Percentiles rank a stretch among this genome's conserved stretches.
Evolutionary conservation across 2,329 filamentous ascomycete genomes (phyloP).

Genomic region (Fusarium sp.): DNA sequence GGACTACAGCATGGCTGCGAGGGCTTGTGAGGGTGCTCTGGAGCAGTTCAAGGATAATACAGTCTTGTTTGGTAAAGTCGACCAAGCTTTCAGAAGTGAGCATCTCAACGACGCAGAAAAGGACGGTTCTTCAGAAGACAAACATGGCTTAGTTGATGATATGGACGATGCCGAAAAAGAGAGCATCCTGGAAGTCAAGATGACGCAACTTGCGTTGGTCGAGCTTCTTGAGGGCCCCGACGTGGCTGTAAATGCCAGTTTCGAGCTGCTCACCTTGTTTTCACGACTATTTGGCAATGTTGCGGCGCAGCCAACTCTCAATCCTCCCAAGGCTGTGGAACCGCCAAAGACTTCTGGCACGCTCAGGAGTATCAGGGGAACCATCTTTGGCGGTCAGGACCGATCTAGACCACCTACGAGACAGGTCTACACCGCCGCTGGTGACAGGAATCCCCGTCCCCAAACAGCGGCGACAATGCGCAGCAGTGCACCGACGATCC

Average conservation of each 20-base stretch:
- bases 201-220: conserved; percentile 88
- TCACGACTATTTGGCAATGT: conserved; percentile 77
- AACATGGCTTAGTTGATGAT: conserved; percentile 73
- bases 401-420: conserved; percentile 57
- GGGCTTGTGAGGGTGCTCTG: conserved; percentile 89
- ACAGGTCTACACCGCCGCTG: conserved; percentile 50
- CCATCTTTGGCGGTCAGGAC: conserved; percentile 77
- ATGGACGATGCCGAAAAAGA: conserved; percentile 89
- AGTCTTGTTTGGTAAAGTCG: conserved; percentile 74
- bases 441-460: conserved; percentile 52
- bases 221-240: conserved; percentile 87
- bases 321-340: conserved; percentile 56
- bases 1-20: conserved; percentile 82
- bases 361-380: conserved; percentile 75
- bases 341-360: conserved; percentile 79
- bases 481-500: conserved; percentile 73
- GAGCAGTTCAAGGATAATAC: conserved; percentile 84
- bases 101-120: conserved; percentile 69
- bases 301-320: conserved; percentile 59
- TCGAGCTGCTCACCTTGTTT: conserved; percentile 86
- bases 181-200: conserved; percentile 90
- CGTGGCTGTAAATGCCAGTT: conserved; percentile 86
- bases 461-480: conserved; percentile 57
- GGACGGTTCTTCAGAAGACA: conserved; percentile 37
- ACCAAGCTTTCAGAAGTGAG: conserved; percentile 70